A percentile compares a stretch with the other conserved stretches of the same genome.
Conservation (phyloP, 306 rosid species). For the Medicago arabica region DNA sequence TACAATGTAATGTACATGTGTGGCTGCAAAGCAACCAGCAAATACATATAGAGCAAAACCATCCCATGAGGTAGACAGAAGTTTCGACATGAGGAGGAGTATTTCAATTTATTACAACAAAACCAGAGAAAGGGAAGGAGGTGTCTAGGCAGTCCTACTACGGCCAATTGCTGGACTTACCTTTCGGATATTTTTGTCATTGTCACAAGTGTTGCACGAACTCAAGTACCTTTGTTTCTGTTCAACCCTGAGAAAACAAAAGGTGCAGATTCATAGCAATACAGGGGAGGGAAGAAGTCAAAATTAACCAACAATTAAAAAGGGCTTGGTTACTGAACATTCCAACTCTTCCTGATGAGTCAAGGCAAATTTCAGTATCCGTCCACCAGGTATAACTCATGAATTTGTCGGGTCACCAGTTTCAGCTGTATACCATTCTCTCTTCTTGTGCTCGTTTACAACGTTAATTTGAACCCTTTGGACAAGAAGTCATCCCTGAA, state of each 20-base stretch:
- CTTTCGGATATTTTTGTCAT: not conserved
- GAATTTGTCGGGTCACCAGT: slow-evolving; percentile 18
- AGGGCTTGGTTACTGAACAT: slow-evolving; percentile 12
- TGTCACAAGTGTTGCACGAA: not conserved
- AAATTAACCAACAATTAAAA: not conserved
- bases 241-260: slow-evolving; percentile 39
- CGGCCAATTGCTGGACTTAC: not conserved
- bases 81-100: slow-evolving; percentile 14
- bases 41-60: not conserved
- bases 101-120: slow-evolving; percentile 15
- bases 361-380: slow-evolving; percentile 14
- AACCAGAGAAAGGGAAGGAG: not conserved
- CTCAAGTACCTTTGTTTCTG: not conserved
- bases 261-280: slow-evolving; percentile 33
- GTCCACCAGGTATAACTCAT: slow-evolving; percentile 1
- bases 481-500: slow-evolving; percentile 71
- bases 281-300: not conserved
- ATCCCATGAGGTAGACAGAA: slow-evolving; percentile 7
- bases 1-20: slow-evolving; percentile 16
- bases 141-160: not conserved
- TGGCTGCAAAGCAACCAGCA: not conserved
- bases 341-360: slow-evolving; percentile 34
- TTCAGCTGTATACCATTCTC: slow-evolving; percentile 13
- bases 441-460: slow-evolving; percentile 41
- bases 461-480: slow-evolving; percentile 63